Conservation (phyloP, 805 yeast genomes). For the Wickerhamomyces bovis region DNA sequence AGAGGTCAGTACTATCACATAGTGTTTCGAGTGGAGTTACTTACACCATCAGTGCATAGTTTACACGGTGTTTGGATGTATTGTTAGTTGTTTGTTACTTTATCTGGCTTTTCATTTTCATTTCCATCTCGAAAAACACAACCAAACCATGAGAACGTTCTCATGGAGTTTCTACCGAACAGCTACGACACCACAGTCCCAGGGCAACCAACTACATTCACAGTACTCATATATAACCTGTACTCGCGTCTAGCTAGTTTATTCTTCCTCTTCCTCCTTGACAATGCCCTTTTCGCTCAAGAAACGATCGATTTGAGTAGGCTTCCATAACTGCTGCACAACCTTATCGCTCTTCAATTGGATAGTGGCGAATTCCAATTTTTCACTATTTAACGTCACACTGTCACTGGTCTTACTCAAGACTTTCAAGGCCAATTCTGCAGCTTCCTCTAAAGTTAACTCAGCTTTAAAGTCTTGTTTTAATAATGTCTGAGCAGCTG, state of each 20-base stretch:
- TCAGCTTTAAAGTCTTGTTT: conserved; percentile 94
- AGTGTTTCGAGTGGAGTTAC: background rate
- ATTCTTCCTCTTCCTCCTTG: conserved; percentile 44
- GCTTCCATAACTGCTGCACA: conserved; percentile 71
- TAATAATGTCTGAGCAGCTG: conserved; percentile 91
- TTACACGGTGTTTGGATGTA: background rate
- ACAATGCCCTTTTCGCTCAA: conserved; percentile 69
- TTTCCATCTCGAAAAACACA: background rate
- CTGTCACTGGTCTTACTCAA: conserved; percentile 92
- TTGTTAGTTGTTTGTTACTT: too few relatives aligned
- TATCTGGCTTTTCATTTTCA: background rate
- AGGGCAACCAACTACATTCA: background rate
- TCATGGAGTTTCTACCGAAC: too few relatives aligned
- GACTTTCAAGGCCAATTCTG: conserved; percentile 84
- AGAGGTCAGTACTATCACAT: background rate
- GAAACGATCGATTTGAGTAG: conserved; percentile 66
- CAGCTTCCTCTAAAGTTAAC: conserved; percentile 64
- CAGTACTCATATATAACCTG: background rate
- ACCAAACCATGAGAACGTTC: background rate
- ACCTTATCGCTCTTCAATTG: conserved; percentile 41
- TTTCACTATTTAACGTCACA: conserved; percentile 78
- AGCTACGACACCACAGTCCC: too few relatives aligned
- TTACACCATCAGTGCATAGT: background rate
- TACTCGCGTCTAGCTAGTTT: conserved; percentile 1
- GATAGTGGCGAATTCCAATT: conserved; percentile 88